These are phyloP conservation scores for Penicillium sclerotiorum DNA, from an alignment of 2,329 filamentous ascomycete genomes.

Conservation along the genomic window DNA sequence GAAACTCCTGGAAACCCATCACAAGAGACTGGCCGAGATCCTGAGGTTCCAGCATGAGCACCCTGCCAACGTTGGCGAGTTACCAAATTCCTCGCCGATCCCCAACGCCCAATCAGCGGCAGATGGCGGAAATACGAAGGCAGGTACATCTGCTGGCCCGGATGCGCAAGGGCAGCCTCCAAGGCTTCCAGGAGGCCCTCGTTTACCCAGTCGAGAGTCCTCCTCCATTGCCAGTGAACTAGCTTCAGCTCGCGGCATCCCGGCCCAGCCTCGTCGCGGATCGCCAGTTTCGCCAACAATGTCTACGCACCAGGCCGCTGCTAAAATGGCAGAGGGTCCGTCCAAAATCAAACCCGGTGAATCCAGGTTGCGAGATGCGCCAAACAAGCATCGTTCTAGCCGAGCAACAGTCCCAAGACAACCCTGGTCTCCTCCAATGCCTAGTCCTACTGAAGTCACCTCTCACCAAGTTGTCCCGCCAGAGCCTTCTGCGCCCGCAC, in stretches of 20 bases:
- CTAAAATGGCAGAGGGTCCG: constrained; percentile 64
- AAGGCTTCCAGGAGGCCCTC: constrained; percentile 42
- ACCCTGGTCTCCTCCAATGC: constrained; percentile 37
- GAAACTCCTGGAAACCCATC: constrained; percentile 82
- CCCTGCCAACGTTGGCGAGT: constrained; percentile 36
- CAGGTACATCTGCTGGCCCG: constrained; percentile 25
- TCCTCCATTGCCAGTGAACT: constrained; percentile 88
- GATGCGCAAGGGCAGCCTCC: constrained; percentile 42
- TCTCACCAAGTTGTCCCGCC: constrained; percentile 36
- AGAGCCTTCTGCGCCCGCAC: constrained; percentile 31
- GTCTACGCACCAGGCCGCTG: constrained; percentile 72
- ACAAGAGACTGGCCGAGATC: constrained; percentile 78
- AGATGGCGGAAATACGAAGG: constrained; percentile 25
- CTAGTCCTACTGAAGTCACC: constrained; percentile 37
- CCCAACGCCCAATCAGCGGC: constrained; percentile 19
- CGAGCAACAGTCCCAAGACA: constrained; percentile 32
- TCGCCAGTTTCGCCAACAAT: constrained; percentile 72
- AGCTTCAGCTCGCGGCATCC: constrained; percentile 81
- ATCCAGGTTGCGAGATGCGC: constrained; percentile 25
- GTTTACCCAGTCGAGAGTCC: constrained; percentile 65
- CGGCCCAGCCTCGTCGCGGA: constrained; percentile 56
- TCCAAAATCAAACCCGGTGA: constrained; percentile 42
- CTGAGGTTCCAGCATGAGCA: constrained; percentile 69
- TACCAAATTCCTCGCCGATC: constrained; percentile 11
- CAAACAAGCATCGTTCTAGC: constrained; percentile 30